Base-by-base conservation (phyloP, 768 basidiomycete species). In the Pleurotus cornucopiae region DNA sequence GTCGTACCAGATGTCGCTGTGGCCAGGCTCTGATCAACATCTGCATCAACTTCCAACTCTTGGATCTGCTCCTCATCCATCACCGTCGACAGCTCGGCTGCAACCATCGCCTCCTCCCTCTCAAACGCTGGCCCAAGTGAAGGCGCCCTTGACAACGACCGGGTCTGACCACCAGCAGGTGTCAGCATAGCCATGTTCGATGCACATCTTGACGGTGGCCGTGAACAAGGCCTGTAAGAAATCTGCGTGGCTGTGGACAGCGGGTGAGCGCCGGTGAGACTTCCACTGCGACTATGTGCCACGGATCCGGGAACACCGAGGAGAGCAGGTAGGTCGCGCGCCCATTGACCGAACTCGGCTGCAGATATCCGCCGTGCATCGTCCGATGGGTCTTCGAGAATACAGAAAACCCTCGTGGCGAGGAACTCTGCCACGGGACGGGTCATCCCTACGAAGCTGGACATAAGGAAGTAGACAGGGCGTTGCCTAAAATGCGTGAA, bases 391-490 rank as follows among this genome's bases (percentile, higher is more conserved):
- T 84, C 79, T 30, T 83, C 78, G 39, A 91, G 81, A 61, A 91
- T 76, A 68, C 86, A 91, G 68, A 99, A 95, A 21, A 99, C 88
- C 56, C 81, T 81, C 58, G 82, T 79, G 54, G 92, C 86, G 49
- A 99, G 82, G 69, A 91, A 92, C 23, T 91, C 86, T 2, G 95
- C 95, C 39, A 98, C 94, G 53, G 87, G 73, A 26, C 75, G 72
- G 16, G 90, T 92, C 90, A 93, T 93, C 57, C 91, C 96, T 18
- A 88, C 78, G 73, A 98, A 98, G 56, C 94, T 85, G 57, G 82
- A 77, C 76, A 94, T 83, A 72, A 99, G 89, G 73, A 98, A 99
- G 40, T 78, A 77, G 72, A 88, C 78, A 26, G 92, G 92, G 59
- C 90, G 82, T 57, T 79, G 79, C 62, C 84, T 84, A 75, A 86